phyloP scores from a whole-genome alignment of 2,329 filamentous ascomycete species.

The Aspergillus carbonarius region DNA sequence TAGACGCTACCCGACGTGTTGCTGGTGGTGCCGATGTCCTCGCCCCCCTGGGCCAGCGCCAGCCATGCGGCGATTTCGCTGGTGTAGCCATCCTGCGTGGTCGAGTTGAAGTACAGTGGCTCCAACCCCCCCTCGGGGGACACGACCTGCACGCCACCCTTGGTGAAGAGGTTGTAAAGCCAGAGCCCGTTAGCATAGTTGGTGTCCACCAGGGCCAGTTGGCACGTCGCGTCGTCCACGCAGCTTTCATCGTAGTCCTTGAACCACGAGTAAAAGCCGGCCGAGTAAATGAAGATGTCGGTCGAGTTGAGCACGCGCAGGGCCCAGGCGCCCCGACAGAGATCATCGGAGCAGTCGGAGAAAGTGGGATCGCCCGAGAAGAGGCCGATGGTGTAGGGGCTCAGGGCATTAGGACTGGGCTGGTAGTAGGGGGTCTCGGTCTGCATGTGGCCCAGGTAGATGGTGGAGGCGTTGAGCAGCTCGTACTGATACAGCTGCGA shows the following conservation, averaged over 20 bases:
- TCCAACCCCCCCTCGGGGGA: background rate
- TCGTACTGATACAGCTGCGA: constrained; percentile 68
- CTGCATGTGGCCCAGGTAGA: constrained; percentile 57
- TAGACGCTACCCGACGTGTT: background rate
- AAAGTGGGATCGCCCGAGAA: constrained; percentile 55
- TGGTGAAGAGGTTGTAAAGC: constrained; percentile 20
- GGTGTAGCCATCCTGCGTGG: background rate
- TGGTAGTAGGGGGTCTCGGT: constrained; percentile 72
- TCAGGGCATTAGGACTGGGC: constrained; percentile 59
- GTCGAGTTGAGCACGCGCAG: constrained; percentile 30
- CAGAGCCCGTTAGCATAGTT: constrained; percentile 6
- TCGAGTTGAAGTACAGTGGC: background rate
- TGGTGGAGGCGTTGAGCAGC: constrained; percentile 56
- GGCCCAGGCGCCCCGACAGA: constrained; percentile 3
- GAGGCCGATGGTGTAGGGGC: constrained; percentile 53
- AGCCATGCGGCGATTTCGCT: constrained; percentile 4
- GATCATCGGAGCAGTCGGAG: constrained; percentile 31
- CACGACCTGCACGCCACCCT: constrained; percentile 18
- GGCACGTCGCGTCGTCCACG: constrained; percentile 48
- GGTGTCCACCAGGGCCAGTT: constrained; percentile 28
- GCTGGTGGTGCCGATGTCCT: background rate
- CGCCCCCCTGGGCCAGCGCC: background rate
- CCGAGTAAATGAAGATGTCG: constrained; percentile 51
- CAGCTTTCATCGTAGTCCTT: constrained; percentile 57
- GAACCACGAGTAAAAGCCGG: constrained; percentile 65